Base-by-base conservation (phyloP, 495 filamentous ascomycete species). In the Aspergillus steynii region DNA sequence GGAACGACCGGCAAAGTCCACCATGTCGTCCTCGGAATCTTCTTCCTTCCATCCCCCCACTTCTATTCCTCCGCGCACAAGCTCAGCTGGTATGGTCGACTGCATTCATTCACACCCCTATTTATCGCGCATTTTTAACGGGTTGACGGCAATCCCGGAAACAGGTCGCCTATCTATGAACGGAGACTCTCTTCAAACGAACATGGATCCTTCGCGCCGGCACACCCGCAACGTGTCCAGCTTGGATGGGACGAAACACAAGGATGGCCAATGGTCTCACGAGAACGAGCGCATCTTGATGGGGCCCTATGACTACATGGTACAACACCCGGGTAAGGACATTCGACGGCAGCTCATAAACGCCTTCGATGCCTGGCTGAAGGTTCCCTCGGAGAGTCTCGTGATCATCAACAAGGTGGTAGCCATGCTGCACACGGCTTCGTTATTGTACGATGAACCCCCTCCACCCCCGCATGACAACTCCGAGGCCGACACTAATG, bases 371-470 rank as follows among this genome's bases (percentile, higher is more conserved):
- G 82, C 82, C 37, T 98, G 90, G 90, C 78, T 99, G 20, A 82
- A 90, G 65, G 93, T 98, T 6, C 96, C 96, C 0, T 65, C 82
- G 8, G 85, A 86, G 61, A 89, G 86, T 55, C 77, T 98, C 63
- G 85, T 82, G 53, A 83, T 96, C 31, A 97, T 99, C 67, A 94
- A 88, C 25, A 88, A 86, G 61, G 93, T 96, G 12, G 85, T 98
- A 28, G 88, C 87, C 51, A 97, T 97, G 93, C 83, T 99, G 32
- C 95, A 99, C 71, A 96, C 93, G 3, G 88, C 95, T 20, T 96
- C 92, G 2, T 80, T 99, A 42, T 83, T 99, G 77, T 89, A 71
- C 29, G 57, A 12, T 50, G 50, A 53, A 53, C 47, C 49, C 54
- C 42, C 42, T 49, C 14, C 9, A 14, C 3, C 14, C 9, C 37